phyloP scores from a whole-genome alignment of 1,284 basidiomycete genomes.

The Garcileccinum viscosum region DNA sequence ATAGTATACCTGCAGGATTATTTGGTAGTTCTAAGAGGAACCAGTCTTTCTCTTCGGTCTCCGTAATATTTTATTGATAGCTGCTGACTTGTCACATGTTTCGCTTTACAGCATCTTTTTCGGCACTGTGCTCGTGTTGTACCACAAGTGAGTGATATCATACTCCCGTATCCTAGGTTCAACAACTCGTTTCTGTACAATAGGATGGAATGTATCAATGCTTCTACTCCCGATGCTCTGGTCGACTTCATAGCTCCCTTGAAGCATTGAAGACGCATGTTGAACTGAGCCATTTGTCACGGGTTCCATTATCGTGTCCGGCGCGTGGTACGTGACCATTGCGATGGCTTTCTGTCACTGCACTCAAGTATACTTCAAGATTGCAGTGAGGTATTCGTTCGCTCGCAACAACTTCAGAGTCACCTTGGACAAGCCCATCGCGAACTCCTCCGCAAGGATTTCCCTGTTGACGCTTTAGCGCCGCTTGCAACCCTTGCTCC shows the following conservation, averaged over 20 bases:
- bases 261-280: constrained; percentile 30
- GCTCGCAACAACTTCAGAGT: constrained; percentile 30
- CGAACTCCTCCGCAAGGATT: constrained; percentile 23
- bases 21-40: constrained; percentile 22
- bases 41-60: not conserved
- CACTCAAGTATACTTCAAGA: constrained; percentile 19
- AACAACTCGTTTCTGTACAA: not conserved
- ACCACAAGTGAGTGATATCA: constrained; percentile 19
- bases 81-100: constrained; percentile 13
- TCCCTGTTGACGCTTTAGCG: constrained; percentile 22
- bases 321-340: constrained; percentile 25
- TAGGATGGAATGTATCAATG: constrained; percentile 38
- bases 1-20: constrained; percentile 25
- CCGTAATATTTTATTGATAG: not conserved
- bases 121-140: constrained; percentile 31
- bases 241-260: constrained; percentile 30
- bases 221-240: constrained; percentile 35
- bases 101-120: constrained; percentile 29
- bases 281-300: constrained; percentile 39
- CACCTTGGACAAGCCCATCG: constrained; percentile 32
- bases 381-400: constrained; percentile 34
- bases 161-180: not conserved
- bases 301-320: constrained; percentile 33
- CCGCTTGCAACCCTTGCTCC: constrained; percentile 27
- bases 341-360: not conserved